Evolutionary conservation across 2,329 filamentous ascomycete genomes (phyloP).

Genomic region (Tolypocladium pustulatum): DNA sequence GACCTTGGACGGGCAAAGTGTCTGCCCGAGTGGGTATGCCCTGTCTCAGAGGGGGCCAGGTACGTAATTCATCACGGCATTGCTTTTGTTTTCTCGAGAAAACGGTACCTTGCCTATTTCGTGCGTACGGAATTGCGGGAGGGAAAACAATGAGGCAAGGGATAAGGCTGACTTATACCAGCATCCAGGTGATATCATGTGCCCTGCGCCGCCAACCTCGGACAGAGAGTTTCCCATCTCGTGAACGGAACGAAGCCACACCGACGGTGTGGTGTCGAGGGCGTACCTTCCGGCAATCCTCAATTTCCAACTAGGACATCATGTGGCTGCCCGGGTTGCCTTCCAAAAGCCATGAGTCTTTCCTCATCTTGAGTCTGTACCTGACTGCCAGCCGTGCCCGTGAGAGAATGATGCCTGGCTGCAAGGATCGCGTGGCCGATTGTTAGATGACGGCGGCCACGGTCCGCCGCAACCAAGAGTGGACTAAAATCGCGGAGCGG

Average conservation of each 20-base stretch:
- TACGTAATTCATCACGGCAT: background rate
- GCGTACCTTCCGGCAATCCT: background rate
- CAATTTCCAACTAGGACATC: background rate
- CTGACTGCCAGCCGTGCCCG: background rate
- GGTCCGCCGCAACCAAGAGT: background rate
- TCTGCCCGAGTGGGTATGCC: background rate
- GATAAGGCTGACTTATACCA: background rate
- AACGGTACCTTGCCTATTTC: constrained; percentile 9
- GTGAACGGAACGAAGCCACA: background rate
- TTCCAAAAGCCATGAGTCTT: background rate
- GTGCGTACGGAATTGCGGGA: background rate
- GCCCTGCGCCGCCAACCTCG: background rate
- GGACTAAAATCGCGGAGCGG: background rate
- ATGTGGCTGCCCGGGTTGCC: background rate
- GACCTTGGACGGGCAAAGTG: background rate
- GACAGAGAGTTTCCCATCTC: background rate
- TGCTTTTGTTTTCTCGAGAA: constrained; percentile 11
- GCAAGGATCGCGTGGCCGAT: background rate
- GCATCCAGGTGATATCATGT: constrained; percentile 1
- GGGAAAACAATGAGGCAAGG: background rate
- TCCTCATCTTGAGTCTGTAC: background rate
- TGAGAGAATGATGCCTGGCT: background rate
- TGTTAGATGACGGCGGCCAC: background rate
- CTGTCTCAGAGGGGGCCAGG: background rate
- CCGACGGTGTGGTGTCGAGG: background rate